These are phyloP conservation scores for Oxytropis ochrocephala DNA, from an alignment of 306 rosid species.

Conservation along the genomic window DNA sequence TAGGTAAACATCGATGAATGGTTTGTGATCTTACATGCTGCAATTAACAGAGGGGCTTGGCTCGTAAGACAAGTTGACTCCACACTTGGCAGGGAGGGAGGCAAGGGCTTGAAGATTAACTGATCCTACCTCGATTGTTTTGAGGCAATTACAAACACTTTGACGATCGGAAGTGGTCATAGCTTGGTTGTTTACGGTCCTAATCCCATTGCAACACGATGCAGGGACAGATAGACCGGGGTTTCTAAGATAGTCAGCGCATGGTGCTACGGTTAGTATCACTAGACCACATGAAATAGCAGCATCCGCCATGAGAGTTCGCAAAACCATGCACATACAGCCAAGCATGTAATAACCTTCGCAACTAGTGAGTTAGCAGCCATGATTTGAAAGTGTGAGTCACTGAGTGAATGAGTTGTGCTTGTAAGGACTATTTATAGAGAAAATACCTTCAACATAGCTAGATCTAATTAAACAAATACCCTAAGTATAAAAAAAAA, in stretches of 20 bases:
- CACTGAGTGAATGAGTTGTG: no score
- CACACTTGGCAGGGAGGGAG: background rate
- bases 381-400: background rate
- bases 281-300: slow-evolving; percentile 22
- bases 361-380: slow-evolving; percentile 6
- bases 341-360: background rate
- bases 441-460: no score
- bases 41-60: slow-evolving; percentile 41
- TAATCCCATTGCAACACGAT: slow-evolving; percentile 11
- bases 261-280: background rate
- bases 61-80: slow-evolving; percentile 35
- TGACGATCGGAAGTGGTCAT: slow-evolving; percentile 8
- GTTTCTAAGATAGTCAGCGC: background rate
- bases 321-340: slow-evolving; percentile 5
- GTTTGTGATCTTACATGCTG: background rate
- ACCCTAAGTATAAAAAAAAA: no score
- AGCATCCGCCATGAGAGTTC: background rate
- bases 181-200: background rate
- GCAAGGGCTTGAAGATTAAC: background rate
- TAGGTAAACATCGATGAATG: no score
- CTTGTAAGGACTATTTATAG: no score
- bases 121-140: background rate
- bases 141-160: slow-evolving; percentile 12
- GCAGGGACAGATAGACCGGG: background rate
- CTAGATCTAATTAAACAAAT: no score